A percentile compares a stretch with the other conserved stretches of the same genome.
Conservation (phyloP, 768 basidiomycete genomes). For the Phylloporus sp. region DNA sequence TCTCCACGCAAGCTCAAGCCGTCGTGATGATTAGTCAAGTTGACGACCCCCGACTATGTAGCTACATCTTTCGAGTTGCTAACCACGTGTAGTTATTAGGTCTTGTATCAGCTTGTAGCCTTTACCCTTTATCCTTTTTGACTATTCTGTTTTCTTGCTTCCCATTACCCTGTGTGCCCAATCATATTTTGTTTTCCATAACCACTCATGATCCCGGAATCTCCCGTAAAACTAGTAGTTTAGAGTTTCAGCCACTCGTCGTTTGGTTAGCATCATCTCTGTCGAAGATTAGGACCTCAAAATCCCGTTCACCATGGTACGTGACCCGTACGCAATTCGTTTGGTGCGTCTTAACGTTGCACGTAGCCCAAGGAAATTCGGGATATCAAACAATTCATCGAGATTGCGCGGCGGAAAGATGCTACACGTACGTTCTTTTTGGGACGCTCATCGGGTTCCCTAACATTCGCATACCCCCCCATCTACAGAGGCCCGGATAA, state of each 20-base stretch:
- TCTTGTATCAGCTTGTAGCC: constrained; percentile 21
- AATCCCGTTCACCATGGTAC: constrained; percentile 26
- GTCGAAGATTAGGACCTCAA: constrained; percentile 6
- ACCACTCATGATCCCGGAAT: constrained; percentile 17
- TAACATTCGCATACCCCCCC: not conserved
- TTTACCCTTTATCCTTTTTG: not conserved
- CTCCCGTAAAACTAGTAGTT: constrained; percentile 25
- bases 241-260: constrained; percentile 33
- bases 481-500: constrained; percentile 90
- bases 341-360: constrained; percentile 1
- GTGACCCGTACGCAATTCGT: not conserved
- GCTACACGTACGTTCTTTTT: constrained; percentile 69
- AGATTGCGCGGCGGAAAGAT: constrained; percentile 96
- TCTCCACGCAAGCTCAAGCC: constrained; percentile 28
- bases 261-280: not conserved
- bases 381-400: constrained; percentile 98
- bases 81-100: constrained; percentile 16
- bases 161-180: not conserved
- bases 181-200: too few relatives aligned
- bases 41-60: not conserved
- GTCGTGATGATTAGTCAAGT: constrained; percentile 10
- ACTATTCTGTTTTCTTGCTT: not conserved
- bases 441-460: not conserved
- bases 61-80: not conserved
- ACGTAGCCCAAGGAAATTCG: constrained; percentile 91